Evolutionary conservation across 2,329 filamentous ascomycete species (phyloP), one percentile per base, ranked within the genome.

Genomic region (Beauveria brongniartii): DNA sequence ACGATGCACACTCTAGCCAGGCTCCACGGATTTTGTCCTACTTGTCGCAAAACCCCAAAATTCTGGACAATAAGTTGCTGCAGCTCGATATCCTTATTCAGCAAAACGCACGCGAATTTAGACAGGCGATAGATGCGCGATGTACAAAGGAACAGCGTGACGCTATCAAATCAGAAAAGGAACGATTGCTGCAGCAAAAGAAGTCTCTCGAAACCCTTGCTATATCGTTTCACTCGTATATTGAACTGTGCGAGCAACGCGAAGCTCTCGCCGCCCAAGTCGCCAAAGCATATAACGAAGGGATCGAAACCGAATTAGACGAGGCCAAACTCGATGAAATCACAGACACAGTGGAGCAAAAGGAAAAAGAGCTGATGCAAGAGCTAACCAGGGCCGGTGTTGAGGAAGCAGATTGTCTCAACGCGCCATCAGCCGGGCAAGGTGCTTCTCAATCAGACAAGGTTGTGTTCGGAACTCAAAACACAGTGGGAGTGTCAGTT

Each of bases 291-390:
- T 85, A 83, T 63, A 76, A 75, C 16, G 75, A 81, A 10, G 77
- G 77, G 26, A 67, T 79, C 16, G 78, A 84, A 53, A 84, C 79
- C 1, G 77, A 80, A 2, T 77, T 79, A 10, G 79, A 82, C 24
- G 82, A 85, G 65, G 67, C 69, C 40, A 75, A 73, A 46, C 70
- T 84, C 9, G 80, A 83, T 62, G 73, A 78, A 41, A 67, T 85
- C 43, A 75, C 76, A 12, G 74, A 74, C 54, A 68, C 75, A 57
- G 71, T 84, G 16, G 74, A 77, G 61, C 67, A 71, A 43, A 75
- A 75, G 63, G 80, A 82, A 64, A 68, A 72, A 24, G 65, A 66
- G 1, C 69, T 85, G 22, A 70, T 77, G 28, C 68, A 69, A 48
- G 70, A 71, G 18, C 71, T 85, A 0, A 63, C 74, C 2, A 72